Evolutionary conservation across 345 rosid genomes (phyloP).

Genomic region (Brassica nigra): DNA sequence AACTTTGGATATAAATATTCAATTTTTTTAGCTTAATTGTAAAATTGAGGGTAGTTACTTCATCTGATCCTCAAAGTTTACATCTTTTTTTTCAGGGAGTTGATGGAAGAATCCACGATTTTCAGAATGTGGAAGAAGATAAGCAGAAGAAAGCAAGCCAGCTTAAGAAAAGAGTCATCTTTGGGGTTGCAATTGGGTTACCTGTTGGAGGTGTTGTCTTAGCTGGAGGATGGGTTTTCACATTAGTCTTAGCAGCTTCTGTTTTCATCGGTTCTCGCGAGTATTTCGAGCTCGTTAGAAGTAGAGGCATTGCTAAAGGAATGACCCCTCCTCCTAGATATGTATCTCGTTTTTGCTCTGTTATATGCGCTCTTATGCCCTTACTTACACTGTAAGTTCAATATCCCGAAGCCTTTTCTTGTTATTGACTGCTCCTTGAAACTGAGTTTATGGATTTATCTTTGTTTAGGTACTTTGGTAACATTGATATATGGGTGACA

Average conservation of each 20-base stretch:
- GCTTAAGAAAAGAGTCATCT: slow-evolving; percentile 65
- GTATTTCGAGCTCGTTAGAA: slow-evolving; percentile 84
- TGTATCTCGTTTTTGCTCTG: slow-evolving; percentile 81
- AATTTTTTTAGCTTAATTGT: neutral
- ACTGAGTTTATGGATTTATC: slow-evolving; percentile 4
- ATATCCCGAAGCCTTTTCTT: neutral
- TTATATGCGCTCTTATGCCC: slow-evolving; percentile 85
- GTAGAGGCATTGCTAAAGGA: slow-evolving; percentile 79
- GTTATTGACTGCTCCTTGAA: neutral
- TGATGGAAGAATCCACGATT: slow-evolving; percentile 37
- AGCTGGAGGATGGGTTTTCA: slow-evolving; percentile 90
- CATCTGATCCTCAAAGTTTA: slow-evolving; percentile 18
- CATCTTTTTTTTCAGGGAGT: slow-evolving; percentile 50
- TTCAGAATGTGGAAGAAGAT: slow-evolving; percentile 38
- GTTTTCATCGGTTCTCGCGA: slow-evolving; percentile 79
- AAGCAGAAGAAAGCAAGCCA: slow-evolving; percentile 57
- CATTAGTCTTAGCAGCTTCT: slow-evolving; percentile 59
- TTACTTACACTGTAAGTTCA: slow-evolving; percentile 73
- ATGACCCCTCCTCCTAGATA: slow-evolving; percentile 98
- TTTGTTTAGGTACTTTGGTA: slow-evolving; percentile 72
- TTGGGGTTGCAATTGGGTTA: slow-evolving; percentile 81
- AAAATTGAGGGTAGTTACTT: neutral
- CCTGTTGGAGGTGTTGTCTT: slow-evolving; percentile 72
- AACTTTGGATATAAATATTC: neutral
- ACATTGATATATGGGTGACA: slow-evolving; percentile 75